Evolutionary conservation across 345 rosid genomes (phyloP).

Genomic region (Xanthoceras sorbifolium): DNA sequence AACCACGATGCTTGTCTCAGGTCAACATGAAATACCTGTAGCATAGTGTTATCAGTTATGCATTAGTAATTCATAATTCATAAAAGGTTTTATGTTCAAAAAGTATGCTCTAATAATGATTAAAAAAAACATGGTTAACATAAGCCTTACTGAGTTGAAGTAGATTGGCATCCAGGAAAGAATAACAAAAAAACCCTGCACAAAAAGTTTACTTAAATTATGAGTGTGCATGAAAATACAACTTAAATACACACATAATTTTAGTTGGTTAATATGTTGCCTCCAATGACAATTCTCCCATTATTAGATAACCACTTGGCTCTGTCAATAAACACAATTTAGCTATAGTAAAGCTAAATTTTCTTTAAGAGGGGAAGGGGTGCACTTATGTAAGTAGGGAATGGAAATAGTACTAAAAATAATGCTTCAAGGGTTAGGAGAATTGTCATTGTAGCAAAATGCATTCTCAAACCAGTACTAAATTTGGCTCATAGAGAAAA

Average conservation of each 20-base stretch:
- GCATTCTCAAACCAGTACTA: background rate
- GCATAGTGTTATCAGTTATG: conserved; percentile 9
- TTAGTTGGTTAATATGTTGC: background rate
- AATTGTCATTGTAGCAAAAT: background rate
- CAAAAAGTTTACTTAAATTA: background rate
- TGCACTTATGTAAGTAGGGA: background rate
- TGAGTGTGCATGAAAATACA: background rate
- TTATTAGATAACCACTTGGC: background rate
- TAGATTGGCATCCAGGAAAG: conserved; percentile 99
- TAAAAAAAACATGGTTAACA: background rate
- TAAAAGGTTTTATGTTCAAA: background rate
- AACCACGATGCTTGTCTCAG: conserved; percentile 98
- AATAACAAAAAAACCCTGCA: conserved; percentile 94
- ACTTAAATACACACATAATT: background rate
- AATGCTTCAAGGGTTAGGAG: background rate
- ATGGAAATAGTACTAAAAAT: background rate
- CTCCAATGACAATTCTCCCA: background rate
- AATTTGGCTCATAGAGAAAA: conserved; percentile 6
- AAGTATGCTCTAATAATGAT: background rate
- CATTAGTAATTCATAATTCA: conserved; percentile 26
- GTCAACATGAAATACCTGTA: conserved; percentile 84
- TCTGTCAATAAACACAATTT: background rate
- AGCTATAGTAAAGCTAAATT: background rate
- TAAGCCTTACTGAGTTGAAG: conserved; percentile 74
- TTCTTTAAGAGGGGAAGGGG: background rate